These are phyloP conservation scores for Excoecaria agallocha DNA, from an alignment of 345 rosid species.

Conservation along the genomic window DNA sequence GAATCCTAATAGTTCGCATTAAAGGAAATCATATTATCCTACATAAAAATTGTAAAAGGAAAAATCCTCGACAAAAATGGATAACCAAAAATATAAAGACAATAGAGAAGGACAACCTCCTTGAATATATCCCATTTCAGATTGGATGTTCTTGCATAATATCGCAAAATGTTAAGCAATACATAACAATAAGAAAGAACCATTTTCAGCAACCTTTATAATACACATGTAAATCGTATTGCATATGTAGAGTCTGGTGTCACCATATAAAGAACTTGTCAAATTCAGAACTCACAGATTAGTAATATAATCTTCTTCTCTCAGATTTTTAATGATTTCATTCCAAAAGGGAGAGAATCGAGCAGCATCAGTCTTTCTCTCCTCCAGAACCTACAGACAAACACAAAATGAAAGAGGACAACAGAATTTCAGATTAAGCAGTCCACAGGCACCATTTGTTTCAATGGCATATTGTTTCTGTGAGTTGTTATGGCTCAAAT, in stretches of 20 bases:
- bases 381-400: constrained; percentile 47
- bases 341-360: constrained; percentile 95
- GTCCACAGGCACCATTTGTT: no score
- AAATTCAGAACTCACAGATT: constrained; percentile 55
- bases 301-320: constrained; percentile 92
- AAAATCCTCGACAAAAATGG: neutral
- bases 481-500: no score
- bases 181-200: neutral
- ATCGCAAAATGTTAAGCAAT: neutral
- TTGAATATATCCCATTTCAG: no score
- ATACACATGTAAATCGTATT: neutral
- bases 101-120: no score
- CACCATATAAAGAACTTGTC: constrained; percentile 10
- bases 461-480: no score
- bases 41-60: neutral
- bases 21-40: no score
- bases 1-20: no score
- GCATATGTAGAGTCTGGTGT: neutral
- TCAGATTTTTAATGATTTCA: constrained; percentile 74
- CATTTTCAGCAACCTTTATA: neutral
- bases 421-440: neutral
- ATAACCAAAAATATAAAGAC: neutral
- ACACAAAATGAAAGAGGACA: constrained; percentile 13
- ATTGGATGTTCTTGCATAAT: neutral
- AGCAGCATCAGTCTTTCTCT: constrained; percentile 73